Conservation (phyloP, 345 rosid species). For the Citrus unshiu region DNA sequence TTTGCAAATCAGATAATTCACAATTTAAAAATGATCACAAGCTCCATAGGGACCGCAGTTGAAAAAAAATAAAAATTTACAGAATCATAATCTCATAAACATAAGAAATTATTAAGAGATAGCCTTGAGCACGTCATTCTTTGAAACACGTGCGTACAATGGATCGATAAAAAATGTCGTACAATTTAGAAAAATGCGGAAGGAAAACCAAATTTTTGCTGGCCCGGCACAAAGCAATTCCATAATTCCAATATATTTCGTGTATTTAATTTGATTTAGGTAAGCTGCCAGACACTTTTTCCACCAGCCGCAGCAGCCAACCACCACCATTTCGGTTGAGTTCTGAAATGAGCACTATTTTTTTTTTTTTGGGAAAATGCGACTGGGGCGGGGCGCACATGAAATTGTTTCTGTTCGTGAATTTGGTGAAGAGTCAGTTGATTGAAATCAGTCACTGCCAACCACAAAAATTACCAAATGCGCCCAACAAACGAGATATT, state of each 20-base stretch:
- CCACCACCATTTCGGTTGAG: conserved; percentile 10
- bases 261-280: neutral
- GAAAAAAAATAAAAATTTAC: too few species aligned
- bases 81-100: too few species aligned
- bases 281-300: neutral
- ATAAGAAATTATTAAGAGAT: too few species aligned
- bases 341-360: neutral
- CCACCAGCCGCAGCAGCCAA: neutral
- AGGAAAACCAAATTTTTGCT: neutral
- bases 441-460: too few species aligned
- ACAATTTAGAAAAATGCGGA: too few species aligned
- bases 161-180: too few species aligned
- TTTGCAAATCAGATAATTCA: neutral
- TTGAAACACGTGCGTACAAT: too few species aligned
- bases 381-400: neutral
- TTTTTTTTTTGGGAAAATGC: neutral
- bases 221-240: neutral
- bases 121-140: too few species aligned
- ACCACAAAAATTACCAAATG: too few species aligned
- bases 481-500: neutral
- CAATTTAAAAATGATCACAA: neutral
- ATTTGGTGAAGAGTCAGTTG: neutral
- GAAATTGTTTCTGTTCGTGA: neutral
- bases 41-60: too few species aligned
- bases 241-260: neutral